Base-by-base conservation (phyloP, 257 asterid species). In the Cruciata laevipes region DNA sequence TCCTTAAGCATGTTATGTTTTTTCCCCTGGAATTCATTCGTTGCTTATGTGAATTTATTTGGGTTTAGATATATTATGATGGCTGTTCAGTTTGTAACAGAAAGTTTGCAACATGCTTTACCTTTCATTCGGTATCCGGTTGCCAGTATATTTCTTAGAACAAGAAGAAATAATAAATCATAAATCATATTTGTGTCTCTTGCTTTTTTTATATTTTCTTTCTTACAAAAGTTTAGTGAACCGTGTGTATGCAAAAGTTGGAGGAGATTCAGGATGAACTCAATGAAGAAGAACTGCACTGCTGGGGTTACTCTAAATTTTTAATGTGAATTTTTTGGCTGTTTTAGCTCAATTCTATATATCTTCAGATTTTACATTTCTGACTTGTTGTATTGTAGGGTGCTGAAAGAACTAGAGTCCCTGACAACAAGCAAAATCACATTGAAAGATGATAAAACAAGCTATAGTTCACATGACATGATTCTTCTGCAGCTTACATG, bases 341-440 rank as follows among this genome's bases (percentile, higher is more conserved):
- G n/a, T n/a, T n/a, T n/a, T n/a, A n/a, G n/a, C n/a, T n/a, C n/a
- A n/a, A n/a, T n/a, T n/a, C n/a, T n/a, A 23, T 23, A n/a, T n/a
- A n/a, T n/a, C 18, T 61, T 52, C 12, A 16, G 55, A 31, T 38
- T 37, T 51, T 61, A 31, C 73, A 69, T 69, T 67, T 72, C 73
- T 83, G 71, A 76, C 67, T 57, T 59, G 57, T 49, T 64, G 62
- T 67, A 44, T 75, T 61, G 67, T 80, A 93, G 99, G 66, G 74
- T 83, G 82, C 83, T 77, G 79, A 83, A 76, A 58, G 96, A 88
- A 70, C 91, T 86, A 76, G 91, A 82, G 67, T 82, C 77, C 44
- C 57, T 86, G 58, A 7, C 49, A 7, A 83, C 79, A 24, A 77
- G 66, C 72, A 67, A 71, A 62, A 67, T 67, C 53, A 18, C 63